phyloP scores from a whole-genome alignment of 768 basidiomycete genomes.

The Lactarius psammicola region DNA sequence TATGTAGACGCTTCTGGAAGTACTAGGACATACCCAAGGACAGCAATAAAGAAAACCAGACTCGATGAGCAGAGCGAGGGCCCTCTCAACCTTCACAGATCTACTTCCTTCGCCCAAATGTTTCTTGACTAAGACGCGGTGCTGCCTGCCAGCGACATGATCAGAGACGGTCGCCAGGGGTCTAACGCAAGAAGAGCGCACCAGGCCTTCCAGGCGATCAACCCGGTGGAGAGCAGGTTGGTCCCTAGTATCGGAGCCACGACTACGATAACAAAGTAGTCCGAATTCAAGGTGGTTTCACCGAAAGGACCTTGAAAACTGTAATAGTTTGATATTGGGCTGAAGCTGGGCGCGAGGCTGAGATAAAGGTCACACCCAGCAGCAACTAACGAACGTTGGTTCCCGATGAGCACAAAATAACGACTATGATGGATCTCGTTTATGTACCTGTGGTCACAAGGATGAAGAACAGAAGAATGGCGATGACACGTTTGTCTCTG shows the following conservation, averaged over 20 bases:
- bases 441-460: background rate
- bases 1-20: background rate
- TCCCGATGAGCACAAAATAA: background rate
- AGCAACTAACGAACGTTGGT: background rate
- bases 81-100: conserved; percentile 12
- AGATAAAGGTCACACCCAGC: background rate
- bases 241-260: background rate
- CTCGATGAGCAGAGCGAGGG: conserved; percentile 18
- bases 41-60: conserved; percentile 20
- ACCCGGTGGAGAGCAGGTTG: conserved; percentile 1
- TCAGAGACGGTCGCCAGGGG: background rate
- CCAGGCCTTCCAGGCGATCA: background rate
- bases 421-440: background rate
- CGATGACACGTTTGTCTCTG: no score
- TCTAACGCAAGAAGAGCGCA: background rate
- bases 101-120: conserved; percentile 2
- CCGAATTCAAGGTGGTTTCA: background rate
- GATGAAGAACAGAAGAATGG: background rate
- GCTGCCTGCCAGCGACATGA: background rate
- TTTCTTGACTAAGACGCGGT: background rate
- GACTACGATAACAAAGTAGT: background rate
- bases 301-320: no score
- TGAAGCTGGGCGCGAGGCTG: background rate
- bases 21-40: conserved; percentile 10
- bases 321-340: no score